A percentile compares a stretch with the other conserved stretches of the same genome.
Evolutionary conservation across 768 basidiomycete species (phyloP).

Genomic region (Termitomyces sp.): DNA sequence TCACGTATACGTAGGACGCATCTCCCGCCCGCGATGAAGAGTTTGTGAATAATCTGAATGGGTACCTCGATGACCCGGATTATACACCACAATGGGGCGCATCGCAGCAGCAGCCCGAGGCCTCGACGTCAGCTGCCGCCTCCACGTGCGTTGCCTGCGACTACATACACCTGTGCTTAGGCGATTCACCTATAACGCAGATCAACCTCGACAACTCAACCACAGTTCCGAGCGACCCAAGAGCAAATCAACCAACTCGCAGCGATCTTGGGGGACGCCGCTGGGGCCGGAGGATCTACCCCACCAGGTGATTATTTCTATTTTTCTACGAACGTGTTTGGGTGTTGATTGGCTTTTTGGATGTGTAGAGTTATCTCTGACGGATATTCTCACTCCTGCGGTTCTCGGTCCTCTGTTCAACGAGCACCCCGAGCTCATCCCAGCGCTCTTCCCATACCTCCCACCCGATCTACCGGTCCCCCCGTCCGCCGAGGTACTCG

Average conservation of each 20-base stretch:
- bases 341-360: background rate
- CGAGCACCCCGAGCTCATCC: conserved; percentile 64
- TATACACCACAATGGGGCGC: conserved; percentile 57
- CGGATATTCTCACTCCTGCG: conserved; percentile 72
- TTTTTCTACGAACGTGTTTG: too few relatives aligned
- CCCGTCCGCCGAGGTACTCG: conserved; percentile 65
- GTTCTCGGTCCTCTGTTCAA: conserved; percentile 72
- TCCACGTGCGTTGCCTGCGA: conserved; percentile 28
- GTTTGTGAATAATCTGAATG: conserved; percentile 70
- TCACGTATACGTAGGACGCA: conserved; percentile 56
- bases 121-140: conserved; percentile 41
- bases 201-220: conserved; percentile 10
- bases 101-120: conserved; percentile 32
- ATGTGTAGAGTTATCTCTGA: conserved; percentile 64
- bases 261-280: conserved; percentile 47
- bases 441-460: conserved; percentile 75
- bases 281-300: conserved; percentile 24
- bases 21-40: conserved; percentile 66
- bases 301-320: conserved; percentile 26
- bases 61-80: conserved; percentile 64
- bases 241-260: conserved; percentile 67
- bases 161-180: background rate
- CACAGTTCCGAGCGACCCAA: conserved; percentile 43
- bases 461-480: conserved; percentile 73
- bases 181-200: background rate